Base-by-base conservation (phyloP, 2,329 filamentous ascomycete species). In the Microcyclospora pomicola region DNA sequence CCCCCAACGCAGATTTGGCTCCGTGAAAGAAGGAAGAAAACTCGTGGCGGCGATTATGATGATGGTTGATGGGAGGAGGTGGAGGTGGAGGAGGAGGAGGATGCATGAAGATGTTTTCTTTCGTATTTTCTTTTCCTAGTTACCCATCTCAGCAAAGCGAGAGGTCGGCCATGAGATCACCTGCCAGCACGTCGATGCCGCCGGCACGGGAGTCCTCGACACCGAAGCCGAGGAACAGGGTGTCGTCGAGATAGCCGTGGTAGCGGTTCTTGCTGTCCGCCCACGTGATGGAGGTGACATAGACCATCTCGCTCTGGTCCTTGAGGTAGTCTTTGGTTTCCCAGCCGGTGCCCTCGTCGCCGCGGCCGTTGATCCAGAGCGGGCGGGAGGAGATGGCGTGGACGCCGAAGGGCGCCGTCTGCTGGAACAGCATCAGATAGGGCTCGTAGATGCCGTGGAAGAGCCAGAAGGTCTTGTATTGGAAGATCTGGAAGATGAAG, bases 391-490 rank as follows among this genome's bases (percentile, higher is more conserved):
- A 69, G 15, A 76, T 60, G 1, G 59, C 69, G 37, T 71, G 59
- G 0, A 75, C 45, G 15, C 59, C 61, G 36, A 73, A 75, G 0
- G 71, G 72, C 0, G 65, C 51, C 0, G 48, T 50, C 33, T 64
- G 65, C 32, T 59, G 49, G 49, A 74, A 73, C 0, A 72, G 53
- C 56, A 75, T 62, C 7, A 67, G 60, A 40, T 73, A 74, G 0
- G 72, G 72, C 48, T 75, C 71, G 48, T 75, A 75, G 2, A 66
- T 60, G 39, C 61, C 59, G 45, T 73, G 72, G 29, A 59, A 68
- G 27, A 55, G 49, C 43, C 64, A 62, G 42, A 59, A 68, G 0
- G 50, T 64, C 52, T 76, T 77, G 52, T 69, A 65, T 28, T 77
- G 73, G 49, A 71, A 66, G 30, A 77, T 62, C 5, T 61, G 61